Conservation (phyloP, 768 basidiomycete genomes). For the Suillus weaverae region DNA sequence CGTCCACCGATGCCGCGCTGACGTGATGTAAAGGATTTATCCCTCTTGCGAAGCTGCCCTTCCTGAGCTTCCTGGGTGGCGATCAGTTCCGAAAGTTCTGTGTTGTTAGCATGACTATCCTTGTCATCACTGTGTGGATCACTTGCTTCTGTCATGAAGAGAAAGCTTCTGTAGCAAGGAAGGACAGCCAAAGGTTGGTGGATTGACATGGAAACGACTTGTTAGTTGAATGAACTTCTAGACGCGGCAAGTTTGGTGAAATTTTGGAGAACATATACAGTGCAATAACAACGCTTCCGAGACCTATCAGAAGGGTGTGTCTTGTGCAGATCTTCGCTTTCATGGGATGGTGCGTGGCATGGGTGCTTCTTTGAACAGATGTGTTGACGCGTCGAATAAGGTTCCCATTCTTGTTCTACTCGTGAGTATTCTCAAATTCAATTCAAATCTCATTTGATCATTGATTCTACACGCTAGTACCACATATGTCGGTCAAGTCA, state of each 20-base stretch:
- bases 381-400: constrained; percentile 34
- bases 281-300: constrained; percentile 74
- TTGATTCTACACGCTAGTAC: constrained; percentile 49
- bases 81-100: constrained; percentile 97
- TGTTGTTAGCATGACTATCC: constrained; percentile 75
- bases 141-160: constrained; percentile 89
- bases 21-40: constrained; percentile 63
- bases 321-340: constrained; percentile 94
- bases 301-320: constrained; percentile 85
- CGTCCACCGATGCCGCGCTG: constrained; percentile 6
- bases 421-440: constrained; percentile 44
- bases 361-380: background rate
- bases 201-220: constrained; percentile 6
- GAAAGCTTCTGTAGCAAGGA: constrained; percentile 55
- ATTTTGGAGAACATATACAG: constrained; percentile 76
- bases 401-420: constrained; percentile 96
- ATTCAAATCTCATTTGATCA: background rate
- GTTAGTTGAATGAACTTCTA: constrained; percentile 2
- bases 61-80: constrained; percentile 81
- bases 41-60: constrained; percentile 77
- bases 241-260: constrained; percentile 60
- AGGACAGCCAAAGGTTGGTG: constrained; percentile 22
- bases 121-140: constrained; percentile 80
- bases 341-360: constrained; percentile 79
- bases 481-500: constrained; percentile 91